Conservation (phyloP, 805 yeast species). For the Metschnikowia picachoensis region DNA sequence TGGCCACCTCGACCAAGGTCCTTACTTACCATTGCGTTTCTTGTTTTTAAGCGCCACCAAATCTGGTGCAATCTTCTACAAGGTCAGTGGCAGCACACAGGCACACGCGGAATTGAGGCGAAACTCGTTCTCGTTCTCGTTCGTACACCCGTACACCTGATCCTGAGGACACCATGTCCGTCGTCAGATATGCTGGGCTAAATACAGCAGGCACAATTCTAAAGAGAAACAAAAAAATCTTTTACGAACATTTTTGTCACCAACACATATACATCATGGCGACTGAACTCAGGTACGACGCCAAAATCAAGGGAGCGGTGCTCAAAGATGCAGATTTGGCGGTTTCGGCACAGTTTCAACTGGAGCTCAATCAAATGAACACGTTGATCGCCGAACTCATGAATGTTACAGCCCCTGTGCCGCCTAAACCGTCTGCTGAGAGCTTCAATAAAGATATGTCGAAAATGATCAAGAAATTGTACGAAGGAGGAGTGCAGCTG, state of each 20-base stretch:
- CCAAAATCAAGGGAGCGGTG: conserved; percentile 17
- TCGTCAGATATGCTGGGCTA: too few relatives aligned
- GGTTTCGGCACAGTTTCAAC: conserved; percentile 27
- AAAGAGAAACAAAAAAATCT: not conserved
- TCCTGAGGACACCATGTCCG: too few relatives aligned
- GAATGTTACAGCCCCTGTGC: conserved; percentile 45
- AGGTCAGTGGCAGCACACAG: too few relatives aligned
- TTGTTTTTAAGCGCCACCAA: too few relatives aligned
- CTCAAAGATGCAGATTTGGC: conserved; percentile 6
- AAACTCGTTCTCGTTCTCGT: too few relatives aligned
- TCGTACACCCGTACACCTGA: too few relatives aligned
- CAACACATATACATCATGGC: conserved; percentile 10
- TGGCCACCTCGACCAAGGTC: too few relatives aligned
- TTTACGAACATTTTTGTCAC: not conserved
- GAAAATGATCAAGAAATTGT: conserved; percentile 60
- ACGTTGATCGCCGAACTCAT: conserved; percentile 36
- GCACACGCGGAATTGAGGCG: too few relatives aligned
- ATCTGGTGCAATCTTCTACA: too few relatives aligned
- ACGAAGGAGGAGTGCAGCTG: conserved; percentile 57
- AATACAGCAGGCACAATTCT: too few relatives aligned
- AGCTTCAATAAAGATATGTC: conserved; percentile 51
- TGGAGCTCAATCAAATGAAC: conserved; percentile 43
- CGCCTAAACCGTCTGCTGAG: conserved; percentile 52
- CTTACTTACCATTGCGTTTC: too few relatives aligned
- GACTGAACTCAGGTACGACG: conserved; percentile 17